Evolutionary conservation across 2,329 filamentous ascomycete genomes (phyloP).

Genomic region (Zymoseptoria ardabiliae): DNA sequence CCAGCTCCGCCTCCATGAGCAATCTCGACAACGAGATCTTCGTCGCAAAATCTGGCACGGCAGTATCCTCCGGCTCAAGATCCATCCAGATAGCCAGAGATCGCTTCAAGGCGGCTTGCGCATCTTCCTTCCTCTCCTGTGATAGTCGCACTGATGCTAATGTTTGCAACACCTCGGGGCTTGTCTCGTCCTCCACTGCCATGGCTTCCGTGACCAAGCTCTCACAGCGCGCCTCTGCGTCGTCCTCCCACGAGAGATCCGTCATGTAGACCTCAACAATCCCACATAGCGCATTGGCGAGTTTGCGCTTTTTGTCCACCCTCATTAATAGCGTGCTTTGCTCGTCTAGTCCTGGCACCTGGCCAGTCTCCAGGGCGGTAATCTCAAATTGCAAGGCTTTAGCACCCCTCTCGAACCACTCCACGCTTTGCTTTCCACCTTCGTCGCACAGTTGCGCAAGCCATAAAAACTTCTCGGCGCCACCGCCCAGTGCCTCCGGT

Average conservation of each 20-base stretch:
- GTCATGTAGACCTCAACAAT: slow-evolving; percentile 99
- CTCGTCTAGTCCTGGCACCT: slow-evolving; percentile 28
- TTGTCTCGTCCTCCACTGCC: slow-evolving; percentile 65
- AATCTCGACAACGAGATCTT: slow-evolving; percentile 76
- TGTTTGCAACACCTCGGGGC: slow-evolving; percentile 88
- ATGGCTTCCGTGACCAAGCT: slow-evolving; percentile 83
- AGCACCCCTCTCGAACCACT: slow-evolving; percentile 61
- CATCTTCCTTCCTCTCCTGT: slow-evolving; percentile 72
- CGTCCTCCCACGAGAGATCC: slow-evolving; percentile 67
- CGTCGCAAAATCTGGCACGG: slow-evolving; percentile 77
- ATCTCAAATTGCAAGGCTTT: slow-evolving; percentile 65
- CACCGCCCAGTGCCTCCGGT: slow-evolving; percentile 66
- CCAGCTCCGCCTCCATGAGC: slow-evolving; percentile 83
- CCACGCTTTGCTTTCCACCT: slow-evolving; percentile 52
- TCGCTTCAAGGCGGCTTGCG: slow-evolving; percentile 65
- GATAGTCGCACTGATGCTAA: slow-evolving; percentile 90
- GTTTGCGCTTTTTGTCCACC: slow-evolving; percentile 69
- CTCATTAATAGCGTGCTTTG: slow-evolving; percentile 35
- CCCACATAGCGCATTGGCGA: slow-evolving; percentile 86
- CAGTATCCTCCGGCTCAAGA: slow-evolving; percentile 61
- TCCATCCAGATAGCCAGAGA: slow-evolving; percentile 81
- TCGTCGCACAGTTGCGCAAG: slow-evolving; percentile 76
- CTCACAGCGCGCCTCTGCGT: slow-evolving; percentile 85
- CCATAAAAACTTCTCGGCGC: slow-evolving; percentile 90
- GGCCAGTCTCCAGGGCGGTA: slow-evolving; percentile 49